Evolutionary conservation across 2,329 filamentous ascomycete genomes (phyloP).

Genomic region (Phialemoniopsis sp.): DNA sequence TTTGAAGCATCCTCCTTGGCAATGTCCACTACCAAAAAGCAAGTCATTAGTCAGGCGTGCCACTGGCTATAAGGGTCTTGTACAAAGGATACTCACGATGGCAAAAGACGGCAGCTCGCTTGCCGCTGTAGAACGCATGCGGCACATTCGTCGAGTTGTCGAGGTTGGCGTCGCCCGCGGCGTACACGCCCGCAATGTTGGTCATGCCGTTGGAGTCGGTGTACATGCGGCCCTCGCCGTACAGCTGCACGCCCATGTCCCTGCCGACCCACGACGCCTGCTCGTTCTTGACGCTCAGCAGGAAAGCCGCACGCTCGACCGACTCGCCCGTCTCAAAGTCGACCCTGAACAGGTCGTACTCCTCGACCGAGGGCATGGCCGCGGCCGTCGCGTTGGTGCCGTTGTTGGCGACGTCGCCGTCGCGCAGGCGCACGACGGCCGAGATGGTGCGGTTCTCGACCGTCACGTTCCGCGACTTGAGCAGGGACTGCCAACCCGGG

Average conservation of each 20-base stretch:
- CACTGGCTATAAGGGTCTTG: too few relatives aligned
- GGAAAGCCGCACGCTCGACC: slow-evolving; percentile 45
- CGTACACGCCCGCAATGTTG: slow-evolving; percentile 50
- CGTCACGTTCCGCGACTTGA: slow-evolving; percentile 43
- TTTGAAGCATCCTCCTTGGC: slow-evolving; percentile 30
- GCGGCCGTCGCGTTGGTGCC: slow-evolving; percentile 29
- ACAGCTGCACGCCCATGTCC: slow-evolving; percentile 41
- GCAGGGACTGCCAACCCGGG: slow-evolving; percentile 43
- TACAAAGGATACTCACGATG: slow-evolving; percentile 40
- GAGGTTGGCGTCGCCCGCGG: slow-evolving; percentile 55
- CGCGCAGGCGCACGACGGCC: slow-evolving; percentile 38
- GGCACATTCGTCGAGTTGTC: slow-evolving; percentile 58
- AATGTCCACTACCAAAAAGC: slow-evolving; percentile 27
- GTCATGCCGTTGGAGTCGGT: slow-evolving; percentile 36
- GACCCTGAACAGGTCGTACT: slow-evolving; percentile 52
- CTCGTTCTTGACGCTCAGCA: slow-evolving; percentile 40
- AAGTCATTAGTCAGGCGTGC: slow-evolving; percentile 1
- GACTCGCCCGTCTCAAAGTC: slow-evolving; percentile 41
- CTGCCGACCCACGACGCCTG: slow-evolving; percentile 43
- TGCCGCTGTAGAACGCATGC: slow-evolving; percentile 56
- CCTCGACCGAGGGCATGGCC: slow-evolving; percentile 34
- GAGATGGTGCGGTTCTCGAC: slow-evolving; percentile 54
- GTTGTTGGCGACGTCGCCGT: slow-evolving; percentile 16
- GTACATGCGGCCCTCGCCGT: slow-evolving; percentile 33
- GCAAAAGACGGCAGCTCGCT: slow-evolving; percentile 51